Base-by-base conservation (phyloP, 2,329 filamentous ascomycete species). In the Penicillium frequentans region DNA sequence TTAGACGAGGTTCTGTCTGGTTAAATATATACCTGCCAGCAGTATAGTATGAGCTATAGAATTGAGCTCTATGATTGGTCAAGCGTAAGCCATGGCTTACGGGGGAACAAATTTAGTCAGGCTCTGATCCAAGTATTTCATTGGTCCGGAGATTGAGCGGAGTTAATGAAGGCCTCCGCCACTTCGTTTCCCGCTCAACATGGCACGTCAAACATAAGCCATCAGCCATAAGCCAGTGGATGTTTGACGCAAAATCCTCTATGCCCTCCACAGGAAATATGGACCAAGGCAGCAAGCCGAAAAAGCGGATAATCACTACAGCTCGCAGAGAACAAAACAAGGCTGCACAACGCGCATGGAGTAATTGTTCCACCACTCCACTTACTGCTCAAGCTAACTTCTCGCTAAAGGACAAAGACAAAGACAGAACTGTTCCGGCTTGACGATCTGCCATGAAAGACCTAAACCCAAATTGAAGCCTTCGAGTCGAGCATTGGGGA, bases 271-370 rank as follows among this genome's bases (percentile, higher is more conserved):
- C 21, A 37, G 29, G 5, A 24, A 7, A 6, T 23, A 49, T 5
- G 4, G 21, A 6, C 13, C 26, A 37, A 10, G 8, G 31, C 21
- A 10, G 14, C 7, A 19, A 55, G 11, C 51, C 54, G 10, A 63
- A 62, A 31, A 74, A 72, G 59, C 67, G 75, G 42, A 62, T 71
- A 29, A 60, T 77, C 16, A 77, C 75, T 8, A 62, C 68, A 13
- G 73, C 75, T 26, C 68, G 75, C 5, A 73, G 69, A 56, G 68
- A 73, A 48, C 75, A 77, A 57, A 78, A 78, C 45, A 66, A 68
- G 14, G 52, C 67, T 13, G 70, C 74, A 10, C 75, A 77, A 56
- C 68, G 67, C 54, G 59, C 67, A 1, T 76, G 73, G 49, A 68
- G 75, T 77, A 63, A 47, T 71, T 66, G 14, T 5, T 9, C 5